Conservation (phyloP, 2,329 filamentous ascomycete species). For the Alternaria gaisen region DNA sequence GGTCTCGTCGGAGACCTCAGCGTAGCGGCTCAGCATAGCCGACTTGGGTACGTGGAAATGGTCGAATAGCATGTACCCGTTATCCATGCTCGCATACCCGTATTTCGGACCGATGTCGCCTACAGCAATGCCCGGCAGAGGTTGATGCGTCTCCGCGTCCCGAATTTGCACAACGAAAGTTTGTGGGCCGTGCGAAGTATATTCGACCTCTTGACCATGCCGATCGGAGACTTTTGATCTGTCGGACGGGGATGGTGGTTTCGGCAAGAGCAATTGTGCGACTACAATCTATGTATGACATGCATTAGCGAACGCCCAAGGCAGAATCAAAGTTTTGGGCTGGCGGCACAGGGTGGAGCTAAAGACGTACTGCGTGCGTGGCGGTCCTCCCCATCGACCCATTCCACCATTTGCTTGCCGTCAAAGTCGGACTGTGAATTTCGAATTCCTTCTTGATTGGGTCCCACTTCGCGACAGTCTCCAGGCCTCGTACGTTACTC, state of each 20-base stretch:
- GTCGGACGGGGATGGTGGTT: background rate
- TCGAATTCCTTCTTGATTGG: slow-evolving; percentile 57
- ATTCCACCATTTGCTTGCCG: slow-evolving; percentile 66
- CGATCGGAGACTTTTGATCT: slow-evolving; percentile 26
- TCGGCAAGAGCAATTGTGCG: slow-evolving; percentile 60
- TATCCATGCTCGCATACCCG: slow-evolving; percentile 63
- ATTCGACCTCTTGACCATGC: slow-evolving; percentile 27
- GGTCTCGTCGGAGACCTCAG: slow-evolving; percentile 57
- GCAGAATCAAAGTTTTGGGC: slow-evolving; percentile 18
- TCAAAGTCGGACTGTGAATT: slow-evolving; percentile 62
- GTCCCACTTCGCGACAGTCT: slow-evolving; percentile 60
- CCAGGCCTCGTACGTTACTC: slow-evolving; percentile 61
- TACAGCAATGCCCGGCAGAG: slow-evolving; percentile 59
- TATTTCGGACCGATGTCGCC: slow-evolving; percentile 67
- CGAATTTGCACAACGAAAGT: slow-evolving; percentile 63
- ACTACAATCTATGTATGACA: slow-evolving; percentile 56
- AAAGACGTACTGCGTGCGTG: slow-evolving; percentile 56
- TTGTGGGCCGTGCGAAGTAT: slow-evolving; percentile 60
- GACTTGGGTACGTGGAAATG: slow-evolving; percentile 58
- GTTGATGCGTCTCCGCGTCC: slow-evolving; percentile 58
- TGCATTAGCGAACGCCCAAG: slow-evolving; percentile 16
- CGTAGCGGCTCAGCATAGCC: slow-evolving; percentile 61
- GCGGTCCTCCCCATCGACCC: slow-evolving; percentile 62
- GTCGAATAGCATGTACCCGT: slow-evolving; percentile 64
- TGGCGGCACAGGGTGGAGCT: slow-evolving; percentile 3